phyloP scores from a whole-genome alignment of 31 red algal genomes.

The Bonnemaisonia californica region DNA sequence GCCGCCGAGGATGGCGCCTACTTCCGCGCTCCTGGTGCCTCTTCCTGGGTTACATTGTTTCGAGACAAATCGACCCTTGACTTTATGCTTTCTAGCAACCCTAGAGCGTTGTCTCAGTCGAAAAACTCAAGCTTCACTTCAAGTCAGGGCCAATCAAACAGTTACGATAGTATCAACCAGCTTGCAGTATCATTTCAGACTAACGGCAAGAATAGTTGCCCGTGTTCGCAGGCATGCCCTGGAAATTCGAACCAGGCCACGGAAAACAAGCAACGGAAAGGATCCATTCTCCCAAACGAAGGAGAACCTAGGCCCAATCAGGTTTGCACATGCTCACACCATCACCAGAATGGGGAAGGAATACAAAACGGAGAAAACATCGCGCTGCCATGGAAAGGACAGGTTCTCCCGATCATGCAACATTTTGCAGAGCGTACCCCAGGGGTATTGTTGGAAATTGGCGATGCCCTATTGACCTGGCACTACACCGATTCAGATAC shows the following conservation, averaged over 20 bases:
- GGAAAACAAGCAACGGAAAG: neutral
- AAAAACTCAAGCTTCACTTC: neutral
- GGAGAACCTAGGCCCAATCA: neutral
- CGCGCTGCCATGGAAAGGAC: slow-evolving; percentile 51
- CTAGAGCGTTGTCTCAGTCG: neutral
- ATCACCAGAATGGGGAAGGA: slow-evolving; percentile 27
- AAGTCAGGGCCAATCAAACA: neutral
- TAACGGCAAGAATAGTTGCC: neutral
- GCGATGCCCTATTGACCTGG: slow-evolving; percentile 79
- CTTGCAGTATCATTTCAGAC: neutral
- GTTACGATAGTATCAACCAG: neutral
- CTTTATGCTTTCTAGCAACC: neutral
- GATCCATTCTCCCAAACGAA: neutral
- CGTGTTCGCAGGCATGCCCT: neutral
- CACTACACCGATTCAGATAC: slow-evolving; percentile 83
- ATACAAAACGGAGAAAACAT: slow-evolving; percentile 33
- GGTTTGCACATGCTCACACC: slow-evolving; percentile 13
- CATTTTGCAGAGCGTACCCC: slow-evolving; percentile 87
- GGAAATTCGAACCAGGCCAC: neutral
- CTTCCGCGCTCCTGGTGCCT: slow-evolving; percentile 40
- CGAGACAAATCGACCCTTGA: slow-evolving; percentile 20
- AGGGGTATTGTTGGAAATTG: slow-evolving; percentile 81
- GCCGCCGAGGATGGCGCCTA: slow-evolving; percentile 80
- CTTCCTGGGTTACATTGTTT: slow-evolving; percentile 51
- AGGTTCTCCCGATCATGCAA: slow-evolving; percentile 61